Base-by-base conservation (phyloP, 257 asterid species). In the Solanum pimpinellifolium region DNA sequence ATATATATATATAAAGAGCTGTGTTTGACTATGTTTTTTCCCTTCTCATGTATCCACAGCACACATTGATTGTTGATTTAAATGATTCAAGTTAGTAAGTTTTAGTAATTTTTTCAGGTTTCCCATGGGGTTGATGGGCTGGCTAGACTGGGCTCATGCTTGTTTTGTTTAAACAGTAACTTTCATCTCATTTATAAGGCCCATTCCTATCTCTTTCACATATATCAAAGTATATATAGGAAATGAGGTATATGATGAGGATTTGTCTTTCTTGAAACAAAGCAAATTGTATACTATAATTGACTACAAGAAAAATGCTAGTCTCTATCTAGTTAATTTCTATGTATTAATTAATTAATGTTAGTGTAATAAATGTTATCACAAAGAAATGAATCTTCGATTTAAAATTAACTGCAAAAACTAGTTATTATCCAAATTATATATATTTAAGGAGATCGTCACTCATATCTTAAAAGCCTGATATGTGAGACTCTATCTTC, bases 111-210 rank as follows among this genome's bases (percentile, higher is more conserved):
- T 9, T 15, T 27, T n/a, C 21, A 73, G 29, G 80, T 81, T 76
- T 23, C 39, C 47, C 74, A 77, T 88, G 70, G 76, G 85, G 89
- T 73, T 60, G 47, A 59, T 88, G 70, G 83, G 89, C 83, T 68
- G 59, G 77, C 89, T 49, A 83, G 41, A 86, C n/a, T 77, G 39
- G 39, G 66, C 85, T 44, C 60, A 76, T 35, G 60, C 88, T 87
- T 82, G 83, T 89, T 74, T 88, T 85, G 65, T 83, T 65, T 73
- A 87, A 77, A 84, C 52, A 73, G 89, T 70, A 82, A 86, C 88
- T 92, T 83, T 92, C 91, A 89, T 68, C 84, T 68, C 88, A 91
- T 89, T 90, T 85, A 89, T 86, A 39, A 66, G 80, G 86, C 16
- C 27, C 83, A 81, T 88, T 86, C 41, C 8, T 31, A 78, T 88